Base-by-base conservation (phyloP, 176 grass and related monocot species). In the Alopecurus myosuroides region DNA sequence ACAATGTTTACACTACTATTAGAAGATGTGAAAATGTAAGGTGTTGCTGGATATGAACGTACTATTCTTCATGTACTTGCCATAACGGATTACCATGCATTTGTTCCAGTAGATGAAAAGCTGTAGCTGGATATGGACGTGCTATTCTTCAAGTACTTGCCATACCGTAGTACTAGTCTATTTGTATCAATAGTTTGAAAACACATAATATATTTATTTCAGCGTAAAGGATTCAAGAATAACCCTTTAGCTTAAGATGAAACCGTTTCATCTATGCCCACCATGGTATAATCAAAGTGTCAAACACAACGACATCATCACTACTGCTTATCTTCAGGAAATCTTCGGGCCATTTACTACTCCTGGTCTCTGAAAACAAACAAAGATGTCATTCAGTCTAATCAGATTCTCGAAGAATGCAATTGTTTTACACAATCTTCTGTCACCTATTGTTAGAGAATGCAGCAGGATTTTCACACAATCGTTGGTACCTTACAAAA, bases 261-360 rank as follows among this genome's bases (percentile, higher is more conserved):
- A 94, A 97, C 25, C 92, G 78, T 65, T 94, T 94, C 72, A 92
- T 85, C 94, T 92, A 97, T 28, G 92, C 92, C 88, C 88, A 94
- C 94, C 94, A 97, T 3, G 94, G 94, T 69, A 97, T 86, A n/a
- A 94, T 80, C 15, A 90, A 97, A 35, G 94, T 94, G 57, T 97
- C 88, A 28, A 97, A 94, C 51, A 90, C 78, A 51, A 94, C 67
- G 0, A 77, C 82, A 2, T 83, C 80, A 4, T 97, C 90, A 2
- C 58, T 90, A 42, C 15, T 61, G n/a, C 90, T 90, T 20, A 88
- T 92, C 79, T 97, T 92, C 7, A 90, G 94, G 81, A 77, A 90
- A 53, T 94, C 94, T 86, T 97, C 86, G 56, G 94, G 92, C 94
- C 94, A 97, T 87, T 87, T 92, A 73, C 94, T 92, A 55, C 92